Conservation (phyloP, 345 rosid genomes). For the Linum tenue region DNA sequence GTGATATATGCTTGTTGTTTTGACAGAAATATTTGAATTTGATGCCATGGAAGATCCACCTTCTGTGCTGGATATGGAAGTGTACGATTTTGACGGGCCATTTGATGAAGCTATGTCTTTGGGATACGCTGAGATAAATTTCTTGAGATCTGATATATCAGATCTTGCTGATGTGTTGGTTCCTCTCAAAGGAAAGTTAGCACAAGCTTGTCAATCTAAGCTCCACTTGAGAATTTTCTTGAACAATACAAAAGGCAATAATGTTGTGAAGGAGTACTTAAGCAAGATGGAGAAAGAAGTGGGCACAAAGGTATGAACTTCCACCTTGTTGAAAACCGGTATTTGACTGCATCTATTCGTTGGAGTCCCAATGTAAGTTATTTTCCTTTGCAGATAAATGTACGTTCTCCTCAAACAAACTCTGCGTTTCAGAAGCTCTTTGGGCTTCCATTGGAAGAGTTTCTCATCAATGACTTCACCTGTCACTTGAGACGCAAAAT, state of each 20-base stretch:
- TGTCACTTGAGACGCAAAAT: constrained; percentile 92
- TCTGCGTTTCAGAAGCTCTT: constrained; percentile 96
- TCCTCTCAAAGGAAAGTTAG: constrained; percentile 75
- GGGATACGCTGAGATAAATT: constrained; percentile 81
- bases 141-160: constrained; percentile 68
- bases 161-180: constrained; percentile 92
- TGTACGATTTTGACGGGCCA: constrained; percentile 91
- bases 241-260: constrained; percentile 77
- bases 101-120: constrained; percentile 77
- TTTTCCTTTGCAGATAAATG: constrained; percentile 50
- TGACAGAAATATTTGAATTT: constrained; percentile 93
- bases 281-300: constrained; percentile 99
- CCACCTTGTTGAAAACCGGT: background rate
- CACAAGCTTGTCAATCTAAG: constrained; percentile 93
- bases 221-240: constrained; percentile 82
- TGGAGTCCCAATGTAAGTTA: constrained; percentile 2
- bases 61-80: constrained; percentile 80
- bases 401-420: constrained; percentile 94
- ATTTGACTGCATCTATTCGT: background rate
- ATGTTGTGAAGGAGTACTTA: constrained; percentile 72
- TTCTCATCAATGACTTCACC: constrained; percentile 92
- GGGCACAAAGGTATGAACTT: constrained; percentile 70
- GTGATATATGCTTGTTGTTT: constrained; percentile 11
- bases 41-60: constrained; percentile 99
- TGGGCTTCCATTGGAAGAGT: constrained; percentile 89